Evolutionary conservation across 192 early-diverging fungal species (phyloP), one percentile per base, ranked within the genome.

Genomic region (Backusella australiensis): DNA sequence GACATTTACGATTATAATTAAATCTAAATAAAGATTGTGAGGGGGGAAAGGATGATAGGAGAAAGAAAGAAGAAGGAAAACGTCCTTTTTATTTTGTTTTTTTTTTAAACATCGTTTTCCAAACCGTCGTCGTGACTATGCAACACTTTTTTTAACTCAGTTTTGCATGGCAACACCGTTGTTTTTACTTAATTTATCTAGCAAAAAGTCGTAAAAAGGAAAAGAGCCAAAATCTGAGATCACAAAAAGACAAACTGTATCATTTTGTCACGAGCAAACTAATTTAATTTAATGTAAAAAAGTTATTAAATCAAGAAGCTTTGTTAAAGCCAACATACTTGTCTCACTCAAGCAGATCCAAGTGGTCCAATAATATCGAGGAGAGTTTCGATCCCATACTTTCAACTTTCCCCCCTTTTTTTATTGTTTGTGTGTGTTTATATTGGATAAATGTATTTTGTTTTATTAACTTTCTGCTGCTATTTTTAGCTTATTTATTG

Each of bases 1-100:
- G 11, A 6, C 70, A 71, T 63, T 63, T 7, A 23, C 39, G 26
- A 21, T 36, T 0, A 39, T 49, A 68, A 75, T 4, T 34, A 52
- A 68, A 76, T 19, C 19, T n/a, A 46, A 70, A 76, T 23, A 67
- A 56, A 70, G 19, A 34, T 34, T 7, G 19, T 6, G 53, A 59
- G 0, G 52, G 52, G 52, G 7, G 49, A 52, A 52, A 53, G 4
- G 19, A 53, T 6, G n/a, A 53, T 1, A 53, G 32, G 32, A 32
- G 32, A 32, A 32, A 32, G 32, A 32, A 32, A 32, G 32, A 32
- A 32, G 23, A 63, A 14, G 15, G 3, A 63, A 29, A 63, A 63
- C 23, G n/a, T 12, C 23, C 46, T 49, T 49, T 49, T 49, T 49
- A n/a, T 49, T 49, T 49, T 49, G 6, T n/a, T 49, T 49, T n/a